phyloP scores from a whole-genome alignment of 352 stramenopile genomes.

The Pythium brassicae region DNA sequence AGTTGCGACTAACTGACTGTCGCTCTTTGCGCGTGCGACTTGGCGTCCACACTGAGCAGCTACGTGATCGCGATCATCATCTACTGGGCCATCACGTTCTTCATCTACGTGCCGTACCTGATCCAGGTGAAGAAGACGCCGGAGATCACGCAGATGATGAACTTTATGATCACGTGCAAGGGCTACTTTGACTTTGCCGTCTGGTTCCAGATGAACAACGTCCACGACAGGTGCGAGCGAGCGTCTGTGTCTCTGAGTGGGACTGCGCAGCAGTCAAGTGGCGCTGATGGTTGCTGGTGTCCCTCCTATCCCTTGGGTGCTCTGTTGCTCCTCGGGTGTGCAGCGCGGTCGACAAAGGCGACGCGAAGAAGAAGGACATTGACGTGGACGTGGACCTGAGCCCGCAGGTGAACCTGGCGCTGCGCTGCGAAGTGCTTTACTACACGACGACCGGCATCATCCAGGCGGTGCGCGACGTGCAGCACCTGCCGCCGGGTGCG shows the following conservation, averaged over 20 bases:
- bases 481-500: slow-evolving; percentile 58
- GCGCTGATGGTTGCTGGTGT: not conserved
- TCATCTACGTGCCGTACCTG: slow-evolving; percentile 83
- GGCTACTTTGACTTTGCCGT: slow-evolving; percentile 88
- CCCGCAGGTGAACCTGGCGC: slow-evolving; percentile 80
- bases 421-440: slow-evolving; percentile 84
- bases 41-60: slow-evolving; percentile 17
- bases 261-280: too few relatives aligned
- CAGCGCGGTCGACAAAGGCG: slow-evolving; percentile 11
- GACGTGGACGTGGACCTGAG: slow-evolving; percentile 84
- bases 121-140: slow-evolving; percentile 44
- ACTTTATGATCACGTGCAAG: slow-evolving; percentile 89
- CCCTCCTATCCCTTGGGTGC: too few relatives aligned
- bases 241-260: too few relatives aligned
- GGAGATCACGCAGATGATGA: slow-evolving; percentile 78
- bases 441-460: slow-evolving; percentile 88
- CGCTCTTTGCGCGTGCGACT: not conserved
- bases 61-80: slow-evolving; percentile 91
- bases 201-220: slow-evolving; percentile 89
- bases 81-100: slow-evolving; percentile 85
- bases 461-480: slow-evolving; percentile 71
- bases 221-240: slow-evolving; percentile 38
- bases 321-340: not conserved
- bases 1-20: not conserved
- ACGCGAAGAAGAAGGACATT: slow-evolving; percentile 48